phyloP scores from a whole-genome alignment of 192 early-diverging fungal genomes.

The Coemansia nantahalensis region DNA sequence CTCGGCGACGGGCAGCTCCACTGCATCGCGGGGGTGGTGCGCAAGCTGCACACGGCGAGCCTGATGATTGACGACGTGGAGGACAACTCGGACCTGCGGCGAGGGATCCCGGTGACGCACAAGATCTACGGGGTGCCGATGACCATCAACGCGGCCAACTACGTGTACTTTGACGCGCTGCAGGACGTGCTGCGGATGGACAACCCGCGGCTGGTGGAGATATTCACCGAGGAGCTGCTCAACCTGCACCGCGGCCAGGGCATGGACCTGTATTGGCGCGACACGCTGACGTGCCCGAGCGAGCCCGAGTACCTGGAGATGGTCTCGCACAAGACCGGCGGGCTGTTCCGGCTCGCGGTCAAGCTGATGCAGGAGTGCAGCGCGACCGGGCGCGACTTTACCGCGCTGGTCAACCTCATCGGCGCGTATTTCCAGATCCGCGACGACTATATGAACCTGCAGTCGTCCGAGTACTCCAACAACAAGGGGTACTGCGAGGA shows the following conservation, averaged over 20 bases:
- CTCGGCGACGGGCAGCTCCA: conserved; percentile 65
- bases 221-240: conserved; percentile 91
- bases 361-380: conserved; percentile 88
- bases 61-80: conserved; percentile 99
- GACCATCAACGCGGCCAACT: conserved; percentile 97
- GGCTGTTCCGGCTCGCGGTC: conserved; percentile 89
- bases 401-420: conserved; percentile 77
- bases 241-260: conserved; percentile 95
- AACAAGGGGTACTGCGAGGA: conserved; percentile 99
- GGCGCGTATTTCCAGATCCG: conserved; percentile 96
- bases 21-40: conserved; percentile 75
- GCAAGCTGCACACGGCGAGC: too few species aligned
- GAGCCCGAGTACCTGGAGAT: conserved; percentile 93
- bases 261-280: conserved; percentile 97
- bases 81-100: conserved; percentile 83
- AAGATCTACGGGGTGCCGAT: conserved; percentile 90
- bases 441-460: conserved; percentile 96
- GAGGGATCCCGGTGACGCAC: conserved; percentile 93
- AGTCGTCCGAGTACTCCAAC: conserved; percentile 80
- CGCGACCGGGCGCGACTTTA: conserved; percentile 60
- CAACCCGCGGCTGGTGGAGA: conserved; percentile 66
- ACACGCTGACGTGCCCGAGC: conserved; percentile 83
- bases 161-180: conserved; percentile 93
- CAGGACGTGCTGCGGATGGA: conserved; percentile 65
- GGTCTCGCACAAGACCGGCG: conserved; percentile 97